phyloP scores from a whole-genome alignment of 345 rosid genomes.

The Sisymbrium irio region DNA sequence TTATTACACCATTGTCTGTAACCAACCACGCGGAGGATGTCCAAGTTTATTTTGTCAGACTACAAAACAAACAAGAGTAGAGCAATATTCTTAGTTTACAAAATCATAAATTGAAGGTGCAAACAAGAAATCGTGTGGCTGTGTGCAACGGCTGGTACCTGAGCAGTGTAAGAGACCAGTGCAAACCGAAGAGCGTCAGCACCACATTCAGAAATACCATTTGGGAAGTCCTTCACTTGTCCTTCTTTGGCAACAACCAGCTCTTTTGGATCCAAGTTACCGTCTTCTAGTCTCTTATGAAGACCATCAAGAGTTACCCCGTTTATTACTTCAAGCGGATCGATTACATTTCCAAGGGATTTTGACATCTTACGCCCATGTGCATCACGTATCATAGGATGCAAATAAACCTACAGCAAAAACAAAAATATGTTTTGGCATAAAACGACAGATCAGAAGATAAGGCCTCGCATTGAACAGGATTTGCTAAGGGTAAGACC shows the following conservation, averaged over 20 bases:
- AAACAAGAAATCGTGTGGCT: neutral
- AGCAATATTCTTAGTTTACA: slow-evolving; percentile 13
- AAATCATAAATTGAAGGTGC: neutral
- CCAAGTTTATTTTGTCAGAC: slow-evolving; percentile 96
- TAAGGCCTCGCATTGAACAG: neutral
- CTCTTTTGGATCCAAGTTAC: slow-evolving; percentile 80
- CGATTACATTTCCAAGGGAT: slow-evolving; percentile 87
- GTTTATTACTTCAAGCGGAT: slow-evolving; percentile 89
- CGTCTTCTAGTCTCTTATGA: slow-evolving; percentile 72
- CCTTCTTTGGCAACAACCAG: slow-evolving; percentile 73
- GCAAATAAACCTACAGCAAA: slow-evolving; percentile 71
- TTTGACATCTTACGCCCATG: slow-evolving; percentile 97
- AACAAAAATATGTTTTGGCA: neutral
- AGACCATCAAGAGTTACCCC: slow-evolving; percentile 86
- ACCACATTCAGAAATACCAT: slow-evolving; percentile 96
- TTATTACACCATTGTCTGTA: slow-evolving; percentile 99
- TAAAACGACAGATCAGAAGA: neutral
- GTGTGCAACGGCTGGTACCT: slow-evolving; percentile 48
- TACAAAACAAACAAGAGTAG: slow-evolving; percentile 34
- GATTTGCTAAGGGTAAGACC: neutral
- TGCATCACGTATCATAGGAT: slow-evolving; percentile 98
- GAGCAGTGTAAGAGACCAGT: slow-evolving; percentile 89
- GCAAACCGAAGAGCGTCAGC: slow-evolving; percentile 98
- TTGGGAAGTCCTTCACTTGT: slow-evolving; percentile 74
- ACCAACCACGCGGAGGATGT: slow-evolving; percentile 90